These are phyloP conservation scores for Debaryomyces sp. DNA, from an alignment of 1,139 yeast species.

Conservation along the genomic window DNA sequence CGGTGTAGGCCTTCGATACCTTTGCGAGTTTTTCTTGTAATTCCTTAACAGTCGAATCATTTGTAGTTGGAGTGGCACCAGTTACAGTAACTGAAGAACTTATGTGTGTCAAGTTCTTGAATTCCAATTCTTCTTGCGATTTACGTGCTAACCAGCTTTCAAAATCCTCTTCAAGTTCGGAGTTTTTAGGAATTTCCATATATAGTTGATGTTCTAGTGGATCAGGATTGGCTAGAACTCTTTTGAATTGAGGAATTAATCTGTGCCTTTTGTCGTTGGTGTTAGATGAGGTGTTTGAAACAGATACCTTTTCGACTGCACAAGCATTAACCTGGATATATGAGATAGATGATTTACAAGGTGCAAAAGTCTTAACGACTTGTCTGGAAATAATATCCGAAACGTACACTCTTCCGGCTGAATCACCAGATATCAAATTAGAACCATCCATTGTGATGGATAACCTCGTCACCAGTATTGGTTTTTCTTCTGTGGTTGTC, in stretches of 20 bases:
- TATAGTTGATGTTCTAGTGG: conserved; percentile 54
- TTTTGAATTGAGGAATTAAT: conserved; percentile 58
- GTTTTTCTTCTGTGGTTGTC: conserved; percentile 10
- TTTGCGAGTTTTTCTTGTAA: conserved; percentile 50
- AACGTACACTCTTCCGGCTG: conserved; percentile 63
- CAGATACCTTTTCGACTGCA: conserved; percentile 15
- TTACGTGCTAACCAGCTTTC: conserved; percentile 49
- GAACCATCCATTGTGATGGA: conserved; percentile 78
- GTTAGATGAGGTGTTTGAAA: conserved; percentile 12
- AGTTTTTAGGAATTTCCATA: conserved; percentile 39
- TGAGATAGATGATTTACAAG: conserved; percentile 46
- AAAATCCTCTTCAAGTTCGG: conserved; percentile 21
- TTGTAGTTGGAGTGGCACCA: conserved; percentile 12
- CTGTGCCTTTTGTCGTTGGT: conserved; percentile 41
- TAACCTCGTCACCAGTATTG: conserved; percentile 49
- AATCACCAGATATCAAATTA: conserved; percentile 71
- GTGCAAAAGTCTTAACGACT: conserved; percentile 65
- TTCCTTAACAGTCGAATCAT: conserved; percentile 19
- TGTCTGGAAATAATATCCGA: conserved; percentile 81
- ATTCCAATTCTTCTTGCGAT: conserved; percentile 53
- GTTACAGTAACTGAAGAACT: conserved; percentile 33
- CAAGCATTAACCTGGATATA: conserved; percentile 23
- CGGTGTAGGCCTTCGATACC: conserved; percentile 59
- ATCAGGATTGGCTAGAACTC: conserved; percentile 52
- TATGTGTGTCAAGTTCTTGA: conserved; percentile 43